A percentile compares a stretch with the other conserved stretches of the same genome.
Conservation (phyloP, 345 rosid species). For the Acer yangbiense region DNA sequence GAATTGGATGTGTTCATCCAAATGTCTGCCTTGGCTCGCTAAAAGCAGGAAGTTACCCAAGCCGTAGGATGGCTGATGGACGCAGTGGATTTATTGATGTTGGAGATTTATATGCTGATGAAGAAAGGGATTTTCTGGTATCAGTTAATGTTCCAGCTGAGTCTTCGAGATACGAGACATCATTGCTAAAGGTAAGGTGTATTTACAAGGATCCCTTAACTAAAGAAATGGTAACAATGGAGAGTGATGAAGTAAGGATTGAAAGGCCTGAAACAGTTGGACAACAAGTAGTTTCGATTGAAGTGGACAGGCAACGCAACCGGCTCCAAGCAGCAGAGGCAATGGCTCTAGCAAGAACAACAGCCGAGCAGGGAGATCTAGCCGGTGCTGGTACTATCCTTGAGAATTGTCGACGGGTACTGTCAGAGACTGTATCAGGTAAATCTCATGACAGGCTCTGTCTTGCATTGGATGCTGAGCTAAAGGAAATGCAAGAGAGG, state of each 20-base stretch:
- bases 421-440: constrained; percentile 67
- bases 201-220: constrained; percentile 75
- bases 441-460: constrained; percentile 76
- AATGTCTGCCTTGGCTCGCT: constrained; percentile 56
- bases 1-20: constrained; percentile 54
- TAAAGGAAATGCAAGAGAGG: constrained; percentile 96
- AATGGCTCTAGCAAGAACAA: constrained; percentile 73
- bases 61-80: constrained; percentile 48
- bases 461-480: constrained; percentile 80
- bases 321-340: constrained; percentile 88
- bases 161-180: constrained; percentile 42
- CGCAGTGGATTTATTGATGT: constrained; percentile 60
- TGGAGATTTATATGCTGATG: constrained; percentile 95
- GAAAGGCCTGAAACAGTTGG: constrained; percentile 57
- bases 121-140: constrained; percentile 90
- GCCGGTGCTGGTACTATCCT: constrained; percentile 67
- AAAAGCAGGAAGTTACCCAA: constrained; percentile 79
- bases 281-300: constrained; percentile 59
- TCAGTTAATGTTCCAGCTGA: constrained; percentile 70
- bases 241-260: constrained; percentile 56
- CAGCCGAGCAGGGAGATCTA: constrained; percentile 85
- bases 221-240: constrained; percentile 54
- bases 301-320: constrained; percentile 94
- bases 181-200: constrained; percentile 75
- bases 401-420: constrained; percentile 53